phyloP scores from a whole-genome alignment of 1,139 yeast genomes.

The Suhomyces anneliseae region DNA sequence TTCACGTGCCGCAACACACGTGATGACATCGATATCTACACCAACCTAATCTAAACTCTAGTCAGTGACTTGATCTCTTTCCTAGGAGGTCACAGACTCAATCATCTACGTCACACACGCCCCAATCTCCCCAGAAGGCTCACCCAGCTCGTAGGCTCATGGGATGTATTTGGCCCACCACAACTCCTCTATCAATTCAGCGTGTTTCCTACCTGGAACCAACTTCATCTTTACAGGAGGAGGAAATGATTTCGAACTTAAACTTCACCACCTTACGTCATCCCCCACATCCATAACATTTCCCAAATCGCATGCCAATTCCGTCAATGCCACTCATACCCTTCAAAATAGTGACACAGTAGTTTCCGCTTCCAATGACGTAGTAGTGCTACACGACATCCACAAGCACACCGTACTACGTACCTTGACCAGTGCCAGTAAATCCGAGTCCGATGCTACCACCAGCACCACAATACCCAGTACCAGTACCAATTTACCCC shows the following conservation, averaged over 20 bases:
- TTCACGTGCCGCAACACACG: too few relatives aligned
- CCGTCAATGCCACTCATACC: slow-evolving; percentile 21
- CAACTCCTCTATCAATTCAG: slow-evolving; percentile 23
- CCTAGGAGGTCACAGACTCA: too few relatives aligned
- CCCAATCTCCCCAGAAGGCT: neutral
- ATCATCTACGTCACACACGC: too few relatives aligned
- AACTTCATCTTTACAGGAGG: slow-evolving; percentile 27
- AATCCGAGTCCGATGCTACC: neutral
- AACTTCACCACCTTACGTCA: slow-evolving; percentile 17
- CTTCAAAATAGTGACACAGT: slow-evolving; percentile 8
- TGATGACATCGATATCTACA: too few relatives aligned
- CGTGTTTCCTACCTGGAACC: slow-evolving; percentile 18
- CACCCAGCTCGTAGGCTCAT: neutral
- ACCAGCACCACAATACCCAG: neutral
- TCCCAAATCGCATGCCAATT: slow-evolving; percentile 19
- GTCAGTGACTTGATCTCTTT: too few relatives aligned
- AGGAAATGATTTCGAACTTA: slow-evolving; percentile 21
- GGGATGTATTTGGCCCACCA: slow-evolving; percentile 8
- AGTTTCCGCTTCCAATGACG: slow-evolving; percentile 16
- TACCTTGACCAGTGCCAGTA: neutral
- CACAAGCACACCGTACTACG: slow-evolving; percentile 14
- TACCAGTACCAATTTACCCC: slow-evolving; percentile 8
- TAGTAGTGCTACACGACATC: slow-evolving; percentile 17
- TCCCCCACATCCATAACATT: slow-evolving; percentile 11
- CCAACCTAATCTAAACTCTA: too few relatives aligned